Percentiles rank a stretch among this genome's conserved stretches.
phyloP scores from a whole-genome alignment of 2,329 filamentous ascomycete species.

The Amphichorda felina region DNA sequence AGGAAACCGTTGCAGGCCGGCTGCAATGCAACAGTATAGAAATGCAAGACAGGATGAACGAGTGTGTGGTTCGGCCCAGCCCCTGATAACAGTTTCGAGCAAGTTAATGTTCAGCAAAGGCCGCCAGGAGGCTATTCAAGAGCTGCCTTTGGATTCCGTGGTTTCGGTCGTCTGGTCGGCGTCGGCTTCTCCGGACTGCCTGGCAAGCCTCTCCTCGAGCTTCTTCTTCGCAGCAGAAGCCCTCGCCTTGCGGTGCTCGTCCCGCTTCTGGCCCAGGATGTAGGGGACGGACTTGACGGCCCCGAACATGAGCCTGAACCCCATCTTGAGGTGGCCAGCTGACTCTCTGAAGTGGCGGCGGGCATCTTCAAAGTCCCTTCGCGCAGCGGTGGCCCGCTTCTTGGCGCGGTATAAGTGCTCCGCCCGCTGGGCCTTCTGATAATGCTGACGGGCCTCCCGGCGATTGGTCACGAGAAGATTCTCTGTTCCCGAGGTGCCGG shows the following conservation, averaged over 20 bases:
- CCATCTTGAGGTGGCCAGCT: slow-evolving; percentile 21
- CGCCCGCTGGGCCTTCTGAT: slow-evolving; percentile 23
- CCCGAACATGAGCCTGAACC: slow-evolving; percentile 15
- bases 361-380: slow-evolving; percentile 23
- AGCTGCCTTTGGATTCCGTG: background rate
- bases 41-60: background rate
- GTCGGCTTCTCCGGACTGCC: background rate
- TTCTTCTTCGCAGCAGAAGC: slow-evolving; percentile 18
- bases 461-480: slow-evolving; percentile 25
- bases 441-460: slow-evolving; percentile 22
- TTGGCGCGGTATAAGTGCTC: slow-evolving; percentile 27
- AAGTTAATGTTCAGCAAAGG: too few species aligned
- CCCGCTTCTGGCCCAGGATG: slow-evolving; percentile 22
- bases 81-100: too few species aligned
- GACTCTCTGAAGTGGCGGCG: slow-evolving; percentile 24
- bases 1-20: background rate
- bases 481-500: slow-evolving; percentile 30
- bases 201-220: slow-evolving; percentile 20
- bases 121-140: too few species aligned
- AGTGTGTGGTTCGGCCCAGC: too few species aligned
- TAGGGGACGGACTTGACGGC: slow-evolving; percentile 21
- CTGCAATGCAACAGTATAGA: background rate
- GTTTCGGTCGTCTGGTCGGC: background rate
- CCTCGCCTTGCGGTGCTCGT: slow-evolving; percentile 16
- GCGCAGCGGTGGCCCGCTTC: slow-evolving; percentile 26